A percentile compares a stretch with the other conserved stretches of the same genome.
These are phyloP conservation scores for Chenopodium quinoa DNA, from an alignment of 148 eudicot genomes.

Conservation along the genomic window DNA sequence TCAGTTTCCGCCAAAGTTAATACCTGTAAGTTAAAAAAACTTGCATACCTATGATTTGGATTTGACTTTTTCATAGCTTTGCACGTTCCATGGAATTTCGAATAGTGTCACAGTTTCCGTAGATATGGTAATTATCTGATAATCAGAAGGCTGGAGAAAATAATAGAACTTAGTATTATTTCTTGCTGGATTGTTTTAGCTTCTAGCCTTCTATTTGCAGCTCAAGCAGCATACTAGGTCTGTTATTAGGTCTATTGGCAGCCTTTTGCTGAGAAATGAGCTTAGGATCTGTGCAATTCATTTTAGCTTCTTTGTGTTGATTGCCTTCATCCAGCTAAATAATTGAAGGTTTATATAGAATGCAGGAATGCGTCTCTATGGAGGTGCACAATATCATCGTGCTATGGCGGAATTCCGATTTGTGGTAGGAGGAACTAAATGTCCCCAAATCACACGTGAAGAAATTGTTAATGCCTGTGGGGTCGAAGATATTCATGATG, in stretches of 20 bases:
- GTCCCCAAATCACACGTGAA: slow-evolving; percentile 96
- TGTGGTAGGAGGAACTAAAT: slow-evolving; percentile 94
- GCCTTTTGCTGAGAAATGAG: not conserved
- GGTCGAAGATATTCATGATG: slow-evolving; percentile 99
- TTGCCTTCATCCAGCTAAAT: slow-evolving; percentile 6
- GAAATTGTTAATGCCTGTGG: slow-evolving; percentile 99
- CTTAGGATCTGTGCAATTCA: not conserved
- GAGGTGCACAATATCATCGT: slow-evolving; percentile 99
- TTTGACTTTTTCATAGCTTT: not conserved
- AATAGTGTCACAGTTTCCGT: not conserved
- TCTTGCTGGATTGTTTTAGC: not conserved
- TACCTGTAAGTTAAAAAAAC: slow-evolving; percentile 60
- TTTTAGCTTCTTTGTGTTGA: slow-evolving; percentile 4
- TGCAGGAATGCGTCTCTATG: slow-evolving; percentile 99
- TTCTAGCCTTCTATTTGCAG: not conserved
- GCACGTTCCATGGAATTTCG: not conserved
- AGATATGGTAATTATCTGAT: not conserved
- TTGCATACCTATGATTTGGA: not conserved
- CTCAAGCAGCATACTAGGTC: not conserved
- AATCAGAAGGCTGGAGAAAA: not conserved
- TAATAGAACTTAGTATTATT: not conserved
- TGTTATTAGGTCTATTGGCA: not conserved
- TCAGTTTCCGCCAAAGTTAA: slow-evolving; percentile 87
- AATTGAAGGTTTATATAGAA: slow-evolving; percentile 43
- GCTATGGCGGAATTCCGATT: slow-evolving; percentile 99